Conservation (phyloP, 192 early-diverging fungal genomes). For the Umbelopsis ramanniana region DNA sequence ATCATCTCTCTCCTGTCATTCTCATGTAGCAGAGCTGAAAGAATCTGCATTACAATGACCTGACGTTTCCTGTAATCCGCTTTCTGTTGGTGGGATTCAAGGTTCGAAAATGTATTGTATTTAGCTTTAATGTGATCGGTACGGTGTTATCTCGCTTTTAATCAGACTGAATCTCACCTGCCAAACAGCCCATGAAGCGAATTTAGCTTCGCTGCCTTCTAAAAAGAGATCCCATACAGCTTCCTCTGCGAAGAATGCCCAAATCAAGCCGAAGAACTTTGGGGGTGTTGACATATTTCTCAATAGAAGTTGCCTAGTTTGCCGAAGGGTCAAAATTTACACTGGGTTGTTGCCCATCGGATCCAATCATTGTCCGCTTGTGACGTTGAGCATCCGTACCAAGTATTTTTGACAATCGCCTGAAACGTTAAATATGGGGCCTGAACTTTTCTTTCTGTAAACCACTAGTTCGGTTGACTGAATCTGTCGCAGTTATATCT, state of each 20-base stretch:
- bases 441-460: too few relatives aligned
- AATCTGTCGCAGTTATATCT: too few relatives aligned
- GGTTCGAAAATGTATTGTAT: not conserved
- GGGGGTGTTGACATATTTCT: constrained; percentile 13
- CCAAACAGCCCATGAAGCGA: constrained; percentile 16
- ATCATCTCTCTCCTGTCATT: constrained; percentile 20
- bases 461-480: too few relatives aligned
- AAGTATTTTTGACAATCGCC: not conserved
- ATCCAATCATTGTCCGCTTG: constrained; percentile 5
- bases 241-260: constrained; percentile 12
- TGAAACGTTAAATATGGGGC: not conserved
- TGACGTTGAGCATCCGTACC: not conserved
- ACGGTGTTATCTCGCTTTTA: not conserved
- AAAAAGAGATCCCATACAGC: constrained; percentile 13
- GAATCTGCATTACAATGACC: constrained; percentile 17
- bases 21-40: constrained; percentile 9
- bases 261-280: constrained; percentile 23
- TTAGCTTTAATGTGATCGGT: not conserved
- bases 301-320: not conserved
- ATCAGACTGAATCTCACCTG: constrained; percentile 10
- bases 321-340: constrained; percentile 4
- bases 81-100: not conserved
- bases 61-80: constrained; percentile 10
- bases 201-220: constrained; percentile 19
- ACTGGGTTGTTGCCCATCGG: not conserved